Conservation (phyloP, 2,329 filamentous ascomycete genomes). For the Rhinocladiella similis region DNA sequence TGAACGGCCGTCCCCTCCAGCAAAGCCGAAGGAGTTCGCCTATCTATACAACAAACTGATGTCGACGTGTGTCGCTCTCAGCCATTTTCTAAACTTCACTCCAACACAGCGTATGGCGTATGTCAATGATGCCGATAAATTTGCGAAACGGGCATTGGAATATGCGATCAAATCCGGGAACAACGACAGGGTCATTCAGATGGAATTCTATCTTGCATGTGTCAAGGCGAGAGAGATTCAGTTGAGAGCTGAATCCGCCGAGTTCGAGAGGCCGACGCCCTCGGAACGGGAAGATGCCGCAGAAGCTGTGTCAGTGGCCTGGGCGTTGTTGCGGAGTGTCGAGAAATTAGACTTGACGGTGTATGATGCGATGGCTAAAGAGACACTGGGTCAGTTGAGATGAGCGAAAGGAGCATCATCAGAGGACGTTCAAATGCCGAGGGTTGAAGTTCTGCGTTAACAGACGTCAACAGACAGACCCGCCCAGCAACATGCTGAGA, state of each 20-base stretch:
- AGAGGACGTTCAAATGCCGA: too few species aligned
- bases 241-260: background rate
- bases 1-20: background rate
- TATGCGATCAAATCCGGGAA: constrained; percentile 11
- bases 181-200: constrained; percentile 12
- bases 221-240: constrained; percentile 11
- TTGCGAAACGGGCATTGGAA: constrained; percentile 4
- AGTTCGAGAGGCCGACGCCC: background rate
- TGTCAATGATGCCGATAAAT: constrained; percentile 12
- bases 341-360: constrained; percentile 9
- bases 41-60: constrained; percentile 16
- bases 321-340: constrained; percentile 3
- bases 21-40: constrained; percentile 9
- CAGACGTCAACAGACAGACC: too few species aligned
- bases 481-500: too few species aligned
- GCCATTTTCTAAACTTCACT: background rate
- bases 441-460: too few species aligned
- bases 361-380: constrained; percentile 14
- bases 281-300: constrained; percentile 2
- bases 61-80: constrained; percentile 11
- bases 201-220: constrained; percentile 15
- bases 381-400: background rate
- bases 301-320: constrained; percentile 1
- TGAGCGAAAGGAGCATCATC: too few species aligned
- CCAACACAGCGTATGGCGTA: constrained; percentile 4